A percentile compares a stretch with the other conserved stretches of the same genome.
Evolutionary conservation across 441 rosid genomes (phyloP).

Genomic region (Flueggea neowawraea): DNA sequence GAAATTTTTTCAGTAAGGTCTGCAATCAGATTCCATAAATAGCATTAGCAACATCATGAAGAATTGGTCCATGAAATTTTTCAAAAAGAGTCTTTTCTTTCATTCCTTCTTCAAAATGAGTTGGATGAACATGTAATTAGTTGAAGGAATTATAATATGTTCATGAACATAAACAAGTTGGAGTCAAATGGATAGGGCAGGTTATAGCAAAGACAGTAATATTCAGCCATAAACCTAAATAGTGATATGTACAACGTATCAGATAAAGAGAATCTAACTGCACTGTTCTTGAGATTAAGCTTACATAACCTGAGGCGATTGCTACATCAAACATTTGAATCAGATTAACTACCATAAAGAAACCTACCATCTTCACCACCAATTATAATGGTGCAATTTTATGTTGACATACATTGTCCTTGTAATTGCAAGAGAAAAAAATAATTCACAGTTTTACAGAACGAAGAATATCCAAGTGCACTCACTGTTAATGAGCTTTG

Average conservation of each 20-base stretch:
- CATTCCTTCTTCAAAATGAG: background rate
- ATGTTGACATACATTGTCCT: background rate
- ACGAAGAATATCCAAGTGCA: constrained; percentile 7
- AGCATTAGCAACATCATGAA: constrained; percentile 12
- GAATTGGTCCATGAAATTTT: constrained; percentile 1
- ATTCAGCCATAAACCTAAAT: too few species aligned
- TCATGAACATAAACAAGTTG: too few species aligned
- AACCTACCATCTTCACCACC: background rate
- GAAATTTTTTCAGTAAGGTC: constrained; percentile 90
- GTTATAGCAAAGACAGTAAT: too few species aligned
- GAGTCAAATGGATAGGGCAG: too few species aligned
- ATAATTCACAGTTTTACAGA: constrained; percentile 3
- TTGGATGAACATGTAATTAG: too few species aligned
- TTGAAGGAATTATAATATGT: too few species aligned
- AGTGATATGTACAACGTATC: too few species aligned
- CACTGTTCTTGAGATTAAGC: too few species aligned
- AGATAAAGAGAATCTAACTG: too few species aligned
- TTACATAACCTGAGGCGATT: too few species aligned
- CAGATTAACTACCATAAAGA: too few species aligned
- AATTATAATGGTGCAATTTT: background rate
- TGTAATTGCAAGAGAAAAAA: background rate
- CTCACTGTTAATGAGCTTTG: constrained; percentile 83
- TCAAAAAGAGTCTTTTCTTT: background rate
- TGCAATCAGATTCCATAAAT: constrained; percentile 38
- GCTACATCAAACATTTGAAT: too few species aligned